phyloP scores from a whole-genome alignment of 2,329 filamentous ascomycete genomes.

The Emydomyces testavorans region DNA sequence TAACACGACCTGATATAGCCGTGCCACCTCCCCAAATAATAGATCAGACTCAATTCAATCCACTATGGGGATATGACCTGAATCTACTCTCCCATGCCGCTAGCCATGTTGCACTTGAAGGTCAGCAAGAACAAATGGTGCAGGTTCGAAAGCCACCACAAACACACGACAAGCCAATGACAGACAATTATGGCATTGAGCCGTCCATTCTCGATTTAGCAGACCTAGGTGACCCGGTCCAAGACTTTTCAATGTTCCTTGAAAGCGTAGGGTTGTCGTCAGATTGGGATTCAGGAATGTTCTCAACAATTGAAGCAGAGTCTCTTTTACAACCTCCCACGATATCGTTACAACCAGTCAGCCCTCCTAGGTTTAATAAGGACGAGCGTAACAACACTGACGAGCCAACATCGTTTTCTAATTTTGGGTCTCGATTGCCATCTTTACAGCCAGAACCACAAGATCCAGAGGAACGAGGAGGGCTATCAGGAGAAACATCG shows the following conservation, averaged over 20 bases:
- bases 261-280: conserved; percentile 41
- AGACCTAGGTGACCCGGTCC: conserved; percentile 39
- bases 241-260: conserved; percentile 40
- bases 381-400: conserved; percentile 30
- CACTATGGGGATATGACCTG: conserved; percentile 41
- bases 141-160: conserved; percentile 27
- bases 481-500: conserved; percentile 30
- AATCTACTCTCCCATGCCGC: conserved; percentile 40
- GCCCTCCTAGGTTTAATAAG: conserved; percentile 28
- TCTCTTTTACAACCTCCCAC: conserved; percentile 29
- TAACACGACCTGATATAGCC: conserved; percentile 29
- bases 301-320: conserved; percentile 32
- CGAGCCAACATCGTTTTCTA: conserved; percentile 37
- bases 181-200: conserved; percentile 35
- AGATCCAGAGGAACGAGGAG: conserved; percentile 35
- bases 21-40: conserved; percentile 28
- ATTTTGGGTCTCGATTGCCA: conserved; percentile 39
- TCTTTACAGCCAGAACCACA: conserved; percentile 38
- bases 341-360: conserved; percentile 23
- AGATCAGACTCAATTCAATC: conserved; percentile 38
- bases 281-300: conserved; percentile 40
- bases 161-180: conserved; percentile 29
- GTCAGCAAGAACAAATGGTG: conserved; percentile 32
- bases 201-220: conserved; percentile 37
- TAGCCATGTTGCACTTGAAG: conserved; percentile 39